These are phyloP conservation scores for Prunella vulgaris DNA, from an alignment of 257 asterid genomes.

Conservation along the genomic window DNA sequence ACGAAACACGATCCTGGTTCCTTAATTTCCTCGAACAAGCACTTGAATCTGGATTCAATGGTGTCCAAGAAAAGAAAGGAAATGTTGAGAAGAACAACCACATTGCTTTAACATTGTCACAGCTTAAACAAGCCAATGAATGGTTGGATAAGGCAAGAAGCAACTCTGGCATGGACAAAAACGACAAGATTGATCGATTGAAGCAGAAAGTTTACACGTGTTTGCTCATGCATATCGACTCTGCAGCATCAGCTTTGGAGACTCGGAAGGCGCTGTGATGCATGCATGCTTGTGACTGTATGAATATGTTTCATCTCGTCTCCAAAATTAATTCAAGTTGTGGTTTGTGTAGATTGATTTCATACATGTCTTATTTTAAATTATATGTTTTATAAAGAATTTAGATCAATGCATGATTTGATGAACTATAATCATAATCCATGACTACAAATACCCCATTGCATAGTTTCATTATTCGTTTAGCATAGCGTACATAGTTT, in stretches of 20 bases:
- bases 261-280: slow-evolving; percentile 33
- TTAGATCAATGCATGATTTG: neutral
- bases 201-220: slow-evolving; percentile 77
- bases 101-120: slow-evolving; percentile 66
- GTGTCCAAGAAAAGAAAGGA: slow-evolving; percentile 40
- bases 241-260: slow-evolving; percentile 84
- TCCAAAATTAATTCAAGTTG: slow-evolving; percentile 8
- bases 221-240: slow-evolving; percentile 72
- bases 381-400: neutral
- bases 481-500: too few relatives aligned
- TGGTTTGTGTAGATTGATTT: neutral
- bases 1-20: slow-evolving; percentile 68
- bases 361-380: neutral
- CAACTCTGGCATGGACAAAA: slow-evolving; percentile 34
- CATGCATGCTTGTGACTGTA: neutral
- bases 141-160: slow-evolving; percentile 61
- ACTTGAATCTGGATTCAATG: slow-evolving; percentile 57
- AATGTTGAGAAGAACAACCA: slow-evolving; percentile 40
- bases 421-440: neutral
- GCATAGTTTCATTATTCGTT: neutral
- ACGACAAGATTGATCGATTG: slow-evolving; percentile 50
- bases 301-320: slow-evolving; percentile 15
- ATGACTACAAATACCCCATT: neutral
- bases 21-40: slow-evolving; percentile 64
- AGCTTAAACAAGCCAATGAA: slow-evolving; percentile 68